Evolutionary conservation across 2,329 filamentous ascomycete genomes (phyloP).

Genomic region (Colletotrichum gigasporum): DNA sequence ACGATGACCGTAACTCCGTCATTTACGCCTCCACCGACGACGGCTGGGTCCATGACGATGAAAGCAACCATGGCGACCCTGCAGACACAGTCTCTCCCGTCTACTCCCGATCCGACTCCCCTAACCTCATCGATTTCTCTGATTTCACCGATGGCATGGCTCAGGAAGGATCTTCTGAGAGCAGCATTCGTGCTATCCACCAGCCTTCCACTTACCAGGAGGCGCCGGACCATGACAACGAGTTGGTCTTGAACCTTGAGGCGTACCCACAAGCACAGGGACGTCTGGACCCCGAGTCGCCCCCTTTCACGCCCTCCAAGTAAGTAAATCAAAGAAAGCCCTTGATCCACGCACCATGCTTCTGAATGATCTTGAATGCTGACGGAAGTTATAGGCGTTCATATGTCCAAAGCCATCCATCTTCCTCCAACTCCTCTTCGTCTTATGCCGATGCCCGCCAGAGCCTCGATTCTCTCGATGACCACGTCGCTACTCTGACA

Average conservation of each 20-base stretch:
- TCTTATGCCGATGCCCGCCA: slow-evolving; percentile 8
- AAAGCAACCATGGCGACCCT: background rate
- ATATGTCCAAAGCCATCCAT: background rate
- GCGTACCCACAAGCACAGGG: background rate
- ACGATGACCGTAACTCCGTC: background rate
- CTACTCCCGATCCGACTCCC: background rate
- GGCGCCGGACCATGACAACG: background rate
- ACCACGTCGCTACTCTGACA: background rate
- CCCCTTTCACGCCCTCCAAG: background rate
- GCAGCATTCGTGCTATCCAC: too few species aligned
- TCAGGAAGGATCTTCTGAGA: background rate
- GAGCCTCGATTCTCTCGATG: background rate
- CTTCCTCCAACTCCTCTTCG: background rate
- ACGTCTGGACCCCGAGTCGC: background rate
- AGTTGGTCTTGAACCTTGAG: background rate
- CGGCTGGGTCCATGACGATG: slow-evolving; percentile 10
- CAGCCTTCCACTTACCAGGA: too few species aligned
- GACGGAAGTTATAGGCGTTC: too few species aligned
- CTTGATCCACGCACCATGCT: background rate
- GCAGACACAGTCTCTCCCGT: background rate
- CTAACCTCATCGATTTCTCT: slow-evolving; percentile 20
- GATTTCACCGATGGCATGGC: background rate
- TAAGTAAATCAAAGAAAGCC: background rate
- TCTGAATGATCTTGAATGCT: background rate
- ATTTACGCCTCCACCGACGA: slow-evolving; percentile 20